phyloP scores from a whole-genome alignment of 495 filamentous ascomycete species.

The Thermothielavioides terrestris region DNA sequence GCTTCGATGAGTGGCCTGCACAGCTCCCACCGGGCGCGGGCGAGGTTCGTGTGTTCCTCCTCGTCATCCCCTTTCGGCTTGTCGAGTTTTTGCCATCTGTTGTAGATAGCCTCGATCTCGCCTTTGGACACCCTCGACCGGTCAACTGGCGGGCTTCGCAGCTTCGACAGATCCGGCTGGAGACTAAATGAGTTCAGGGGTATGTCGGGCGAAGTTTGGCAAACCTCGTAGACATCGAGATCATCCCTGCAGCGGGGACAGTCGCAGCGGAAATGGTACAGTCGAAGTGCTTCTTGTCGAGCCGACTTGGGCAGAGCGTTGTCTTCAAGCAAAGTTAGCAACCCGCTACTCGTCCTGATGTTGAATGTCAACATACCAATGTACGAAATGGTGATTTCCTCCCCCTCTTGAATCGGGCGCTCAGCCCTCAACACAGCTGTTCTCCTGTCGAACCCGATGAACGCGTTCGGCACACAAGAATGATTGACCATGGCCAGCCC shows the following conservation, averaged over 20 bases:
- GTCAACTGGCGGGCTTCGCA: conserved; percentile 19
- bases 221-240: conserved; percentile 39
- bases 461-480: conserved; percentile 45
- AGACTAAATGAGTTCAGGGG: conserved; percentile 29
- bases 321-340: conserved; percentile 23
- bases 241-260: conserved; percentile 36
- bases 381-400: conserved; percentile 45
- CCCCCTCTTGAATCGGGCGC: conserved; percentile 32
- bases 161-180: conserved; percentile 16
- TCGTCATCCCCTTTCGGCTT: conserved; percentile 2
- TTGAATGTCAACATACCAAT: conserved; percentile 29
- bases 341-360: neutral
- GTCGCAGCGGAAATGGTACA: conserved; percentile 36
- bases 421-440: conserved; percentile 33
- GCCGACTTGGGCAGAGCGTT: conserved; percentile 22
- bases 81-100: conserved; percentile 8
- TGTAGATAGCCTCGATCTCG: conserved; percentile 19
- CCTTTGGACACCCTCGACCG: conserved; percentile 12
- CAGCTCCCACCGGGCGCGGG: conserved; percentile 25
- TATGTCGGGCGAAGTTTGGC: conserved; percentile 25
- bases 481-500: conserved; percentile 45
- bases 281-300: conserved; percentile 27
- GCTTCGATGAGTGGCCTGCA: conserved; percentile 30
- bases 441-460: conserved; percentile 38
- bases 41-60: conserved; percentile 4